These are phyloP conservation scores for Dactylella cylindrospora DNA, from an alignment of 2,329 filamentous ascomycete genomes.

Conservation along the genomic window DNA sequence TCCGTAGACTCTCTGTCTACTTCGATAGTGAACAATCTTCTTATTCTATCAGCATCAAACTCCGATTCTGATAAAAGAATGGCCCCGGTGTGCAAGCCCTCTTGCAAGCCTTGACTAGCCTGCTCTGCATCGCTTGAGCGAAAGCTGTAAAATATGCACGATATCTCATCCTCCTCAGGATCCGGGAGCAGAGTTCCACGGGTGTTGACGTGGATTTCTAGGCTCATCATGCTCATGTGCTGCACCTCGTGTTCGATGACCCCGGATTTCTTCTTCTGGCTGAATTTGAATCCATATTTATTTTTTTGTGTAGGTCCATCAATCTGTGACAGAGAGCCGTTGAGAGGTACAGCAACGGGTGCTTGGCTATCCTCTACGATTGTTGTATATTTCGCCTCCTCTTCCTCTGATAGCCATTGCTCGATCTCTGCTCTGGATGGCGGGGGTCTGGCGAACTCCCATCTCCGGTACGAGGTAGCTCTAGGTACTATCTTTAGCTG, in stretches of 20 bases:
- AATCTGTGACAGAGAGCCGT: slow-evolving; percentile 71
- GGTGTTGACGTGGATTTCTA: slow-evolving; percentile 90
- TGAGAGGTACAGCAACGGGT: slow-evolving; percentile 44
- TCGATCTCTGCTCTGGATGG: slow-evolving; percentile 71
- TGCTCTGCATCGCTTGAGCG: slow-evolving; percentile 69
- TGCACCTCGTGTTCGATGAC: slow-evolving; percentile 80
- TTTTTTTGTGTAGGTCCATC: slow-evolving; percentile 83
- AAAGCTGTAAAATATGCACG: slow-evolving; percentile 86
- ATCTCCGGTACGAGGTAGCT: slow-evolving; percentile 66
- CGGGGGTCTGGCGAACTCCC: slow-evolving; percentile 73
- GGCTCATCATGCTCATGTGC: slow-evolving; percentile 95
- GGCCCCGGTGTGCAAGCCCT: slow-evolving; percentile 67
- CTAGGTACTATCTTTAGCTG: slow-evolving; percentile 54
- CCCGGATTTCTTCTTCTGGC: slow-evolving; percentile 71
- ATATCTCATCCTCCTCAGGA: slow-evolving; percentile 84
- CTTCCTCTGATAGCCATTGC: slow-evolving; percentile 62
- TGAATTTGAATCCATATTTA: slow-evolving; percentile 80
- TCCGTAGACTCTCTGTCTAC: slow-evolving; percentile 76
- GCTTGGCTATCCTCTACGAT: slow-evolving; percentile 14
- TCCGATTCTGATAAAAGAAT: slow-evolving; percentile 69
- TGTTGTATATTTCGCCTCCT: slow-evolving; percentile 48
- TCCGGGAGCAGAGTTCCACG: slow-evolving; percentile 79
- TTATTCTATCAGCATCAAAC: slow-evolving; percentile 62
- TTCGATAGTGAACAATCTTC: slow-evolving; percentile 63
- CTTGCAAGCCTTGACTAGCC: slow-evolving; percentile 56